Base-by-base conservation (phyloP, 2,329 filamentous ascomycete species). In the Hypoxylon sp. region DNA sequence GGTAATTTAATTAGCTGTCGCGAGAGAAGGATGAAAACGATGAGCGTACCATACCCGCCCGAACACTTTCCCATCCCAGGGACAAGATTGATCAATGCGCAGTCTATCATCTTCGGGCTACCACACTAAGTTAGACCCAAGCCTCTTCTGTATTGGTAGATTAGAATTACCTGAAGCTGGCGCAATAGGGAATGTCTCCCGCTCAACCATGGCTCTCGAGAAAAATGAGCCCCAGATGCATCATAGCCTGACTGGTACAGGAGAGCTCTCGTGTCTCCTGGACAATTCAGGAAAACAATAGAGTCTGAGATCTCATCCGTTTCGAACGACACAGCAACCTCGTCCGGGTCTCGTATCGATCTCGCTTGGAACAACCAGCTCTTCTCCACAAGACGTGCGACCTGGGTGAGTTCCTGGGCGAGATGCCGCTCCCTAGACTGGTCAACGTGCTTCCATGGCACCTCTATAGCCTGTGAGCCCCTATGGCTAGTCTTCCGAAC, bases 61-160 rank as follows among this genome's bases (percentile, higher is more conserved):
- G 35, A 69, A 69, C 8, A 69, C 67, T 31, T 56, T 57, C 17
- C 66, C 66, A 57, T 69, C 62, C 66, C 66, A 69, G 29, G 66
- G 62, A 50, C 62, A 69, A 7, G 54, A 50, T 39, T 13, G 31
- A 51, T 62, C 54, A 24, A 69, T n/a, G 17, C 44, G 47, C 29
- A 69, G 24, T 11, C 62, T 56, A 17, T 69, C 57, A 39, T 69
- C 67, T 19, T 54, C 62, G 19, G 61, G 47, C 62, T 68, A 35
- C 21, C 27, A 31, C 7, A 21, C 24, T 8, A 6, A 11, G 31
- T 68, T 19, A 68, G 59, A 39, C 7, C 24, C 29, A 29, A 17
- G 24, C n/a, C 32, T 31, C 13, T 60, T 42, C 19, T 24, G 19
- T 15, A 19, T 19, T 4, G 48, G 27, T 2, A 10, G 32, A n/a